Conservation (phyloP, 495 filamentous ascomycete species). For the Xylaria scruposa region DNA sequence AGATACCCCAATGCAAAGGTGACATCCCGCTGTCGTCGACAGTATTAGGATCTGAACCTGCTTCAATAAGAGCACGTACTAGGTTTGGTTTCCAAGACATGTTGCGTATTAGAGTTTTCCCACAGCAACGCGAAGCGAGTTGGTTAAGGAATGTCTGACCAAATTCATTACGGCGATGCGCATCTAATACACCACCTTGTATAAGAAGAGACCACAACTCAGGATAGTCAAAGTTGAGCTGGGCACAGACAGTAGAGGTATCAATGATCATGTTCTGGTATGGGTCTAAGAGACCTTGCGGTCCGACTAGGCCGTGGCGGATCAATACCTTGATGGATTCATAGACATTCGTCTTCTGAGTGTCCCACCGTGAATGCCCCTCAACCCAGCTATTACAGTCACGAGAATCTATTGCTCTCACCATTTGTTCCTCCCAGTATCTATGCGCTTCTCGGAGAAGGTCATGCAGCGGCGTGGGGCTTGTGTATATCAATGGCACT, state of each 20-base stretch:
- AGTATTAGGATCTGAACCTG: not conserved
- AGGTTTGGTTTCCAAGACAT: not conserved
- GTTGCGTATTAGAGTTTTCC: not conserved
- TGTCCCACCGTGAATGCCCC: not conserved
- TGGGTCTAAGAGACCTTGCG: not conserved
- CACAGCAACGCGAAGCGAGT: not conserved
- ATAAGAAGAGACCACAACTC: conserved; percentile 1
- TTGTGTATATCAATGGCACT: not conserved
- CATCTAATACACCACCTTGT: not conserved
- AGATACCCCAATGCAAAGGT: not conserved
- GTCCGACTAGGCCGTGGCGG: not conserved
- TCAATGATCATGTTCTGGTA: not conserved
- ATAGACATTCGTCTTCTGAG: not conserved
- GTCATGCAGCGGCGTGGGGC: not conserved
- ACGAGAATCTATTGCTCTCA: no score
- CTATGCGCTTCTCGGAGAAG: not conserved
- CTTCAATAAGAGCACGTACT: not conserved
- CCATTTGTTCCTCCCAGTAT: not conserved
- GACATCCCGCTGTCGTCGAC: not conserved
- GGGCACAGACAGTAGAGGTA: not conserved
- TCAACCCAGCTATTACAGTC: not conserved
- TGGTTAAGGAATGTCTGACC: not conserved
- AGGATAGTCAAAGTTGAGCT: not conserved
- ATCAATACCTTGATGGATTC: not conserved
- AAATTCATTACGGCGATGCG: conserved; percentile 2